Conservation (phyloP, 345 rosid genomes). For the Populus euphratica region DNA sequence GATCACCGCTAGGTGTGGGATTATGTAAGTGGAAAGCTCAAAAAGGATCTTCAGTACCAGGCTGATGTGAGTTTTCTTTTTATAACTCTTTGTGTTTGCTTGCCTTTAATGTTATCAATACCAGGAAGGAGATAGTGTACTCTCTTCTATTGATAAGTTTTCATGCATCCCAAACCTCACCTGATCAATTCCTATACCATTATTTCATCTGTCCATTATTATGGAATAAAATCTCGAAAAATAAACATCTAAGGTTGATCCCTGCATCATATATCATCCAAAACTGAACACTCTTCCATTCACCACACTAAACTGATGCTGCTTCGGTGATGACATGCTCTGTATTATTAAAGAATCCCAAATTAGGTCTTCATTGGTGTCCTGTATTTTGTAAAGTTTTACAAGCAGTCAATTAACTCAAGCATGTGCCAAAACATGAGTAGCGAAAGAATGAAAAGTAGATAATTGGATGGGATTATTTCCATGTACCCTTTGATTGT, state of each 20-base stretch:
- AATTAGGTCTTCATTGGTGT: neutral
- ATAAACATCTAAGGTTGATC: neutral
- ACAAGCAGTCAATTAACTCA: neutral
- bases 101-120: neutral
- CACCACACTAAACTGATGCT: neutral
- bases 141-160: neutral
- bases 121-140: neutral
- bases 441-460: neutral
- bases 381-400: neutral
- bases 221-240: neutral
- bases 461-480: neutral
- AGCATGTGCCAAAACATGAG: neutral
- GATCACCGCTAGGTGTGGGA: conserved; percentile 77
- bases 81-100: conserved; percentile 1
- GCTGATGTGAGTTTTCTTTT: conserved; percentile 63
- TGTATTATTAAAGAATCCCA: neutral
- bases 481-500: neutral
- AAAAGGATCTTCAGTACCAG: conserved; percentile 97
- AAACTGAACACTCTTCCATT: neutral
- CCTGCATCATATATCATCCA: neutral
- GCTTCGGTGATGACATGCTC: neutral
- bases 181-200: neutral
- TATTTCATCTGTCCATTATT: neutral
- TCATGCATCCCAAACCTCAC: neutral
- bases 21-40: conserved; percentile 91